Evolutionary conservation across 2,329 filamentous ascomycete species (phyloP), one percentile per base, ranked within the genome.

Genomic region (Botrytis aclada): DNA sequence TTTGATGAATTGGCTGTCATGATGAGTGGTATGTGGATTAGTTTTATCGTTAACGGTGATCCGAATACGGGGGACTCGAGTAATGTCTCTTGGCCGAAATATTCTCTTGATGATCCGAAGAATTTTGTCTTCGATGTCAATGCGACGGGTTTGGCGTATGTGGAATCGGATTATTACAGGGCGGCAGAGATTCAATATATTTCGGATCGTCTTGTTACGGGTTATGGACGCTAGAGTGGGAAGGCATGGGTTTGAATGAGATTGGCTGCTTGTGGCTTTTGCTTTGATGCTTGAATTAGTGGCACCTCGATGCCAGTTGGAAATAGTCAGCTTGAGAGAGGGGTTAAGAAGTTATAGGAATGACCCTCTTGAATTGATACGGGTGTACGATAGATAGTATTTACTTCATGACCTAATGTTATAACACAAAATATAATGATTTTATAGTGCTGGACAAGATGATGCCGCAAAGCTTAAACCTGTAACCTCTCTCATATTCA

Each of bases 111-210:
- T 1, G 75, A 81, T 43, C 84, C 84, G 29, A 51, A 4, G 69
- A 82, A 86, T 76, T 77, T 87, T 22, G 82, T 86, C 1, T 85
- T 87, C 70, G 83, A 86, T 71, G 82, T 82, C 34, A 87, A 88
- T 76, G 79, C 75, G 7, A 85, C 83, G 20, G 72, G 75, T 20
- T 51, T 73, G 43, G 63, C 67, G 7, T 84, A 85, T 75, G 75
- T 82, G 70, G 84, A 84, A 74, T 75, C 80, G 58, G 86, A 88
- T 75, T 81, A 81, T 51, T 86, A 84, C 79, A 81, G 86, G 39
- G 79, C 72, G 22, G 73, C 61, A 5, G 73, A 61, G 16, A 74
- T 74, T n/a, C 29, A 70, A 12, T 74, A 63, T 34, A 73, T 74
- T 14, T 72, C 70, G 4, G 62, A 67, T 43, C 47, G 69, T 37